Evolutionary conservation across 768 basidiomycete genomes (phyloP), one percentile per base, ranked within the genome.

Genomic region (Suillus spraguei): DNA sequence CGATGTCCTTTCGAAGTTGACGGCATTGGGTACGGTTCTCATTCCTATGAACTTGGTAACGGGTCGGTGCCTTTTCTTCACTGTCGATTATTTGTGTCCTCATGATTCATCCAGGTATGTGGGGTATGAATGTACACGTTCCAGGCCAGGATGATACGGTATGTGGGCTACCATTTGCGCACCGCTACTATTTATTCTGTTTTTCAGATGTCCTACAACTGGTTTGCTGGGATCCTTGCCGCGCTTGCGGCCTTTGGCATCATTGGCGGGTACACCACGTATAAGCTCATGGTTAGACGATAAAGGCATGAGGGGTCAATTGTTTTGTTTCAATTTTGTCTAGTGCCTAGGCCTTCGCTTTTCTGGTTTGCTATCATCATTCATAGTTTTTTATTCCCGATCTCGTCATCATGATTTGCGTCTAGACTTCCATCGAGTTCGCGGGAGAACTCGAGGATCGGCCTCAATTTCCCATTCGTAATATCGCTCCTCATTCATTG

Each of bases 121-220:
- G 95, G 95, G 96, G 97, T 14, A 99, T 98, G 97, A 99, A 99
- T 80, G 96, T 99, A 0, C 91, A 92, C 67, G 97, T 99, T 1
- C 97, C 97, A 0, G 95, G 95, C 0, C 83, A 97, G 71, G 87
- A 85, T 59, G 75, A 84, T 11, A 16, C 62, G 14, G 88, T 86
- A 46, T 59, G 72, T 66, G 44, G 22, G 59, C 52, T 22, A 41
- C 17, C 9, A 16, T 52, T 61, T 22, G 2, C 36, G 36, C 17
- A 32, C 24, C 17, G 8, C 53, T 28, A 20, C 20, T 56, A 20
- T 32, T 33, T 54, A 36, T 24, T 22, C 7, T 32, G 35, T 49
- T 28, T 10, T 47, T 50, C 42, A 67, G 56, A 60, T 82, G 77
- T 83, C 83, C 1, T 92, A 87, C 69, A 78, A 79, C n/a, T 95